These are phyloP conservation scores for Rhizopogon vinicolor DNA, from an alignment of 768 basidiomycete genomes.

Conservation along the genomic window DNA sequence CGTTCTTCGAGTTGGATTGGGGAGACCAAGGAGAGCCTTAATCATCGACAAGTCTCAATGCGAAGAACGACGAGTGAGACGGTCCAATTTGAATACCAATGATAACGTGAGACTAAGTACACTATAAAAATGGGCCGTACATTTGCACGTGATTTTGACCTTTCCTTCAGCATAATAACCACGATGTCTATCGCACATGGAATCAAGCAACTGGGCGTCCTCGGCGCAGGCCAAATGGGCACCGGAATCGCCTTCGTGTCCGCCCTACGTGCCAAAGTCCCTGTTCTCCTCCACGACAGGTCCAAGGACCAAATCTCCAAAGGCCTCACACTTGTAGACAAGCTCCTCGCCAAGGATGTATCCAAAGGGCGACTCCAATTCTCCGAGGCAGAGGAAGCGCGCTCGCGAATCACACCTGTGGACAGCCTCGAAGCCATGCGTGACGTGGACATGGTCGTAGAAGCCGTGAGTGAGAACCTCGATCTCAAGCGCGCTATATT, in stretches of 20 bases:
- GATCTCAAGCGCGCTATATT: slow-evolving; percentile 79
- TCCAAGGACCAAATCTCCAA: slow-evolving; percentile 69
- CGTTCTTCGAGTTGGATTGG: no score
- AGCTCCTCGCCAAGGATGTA: slow-evolving; percentile 85
- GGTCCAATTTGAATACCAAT: no score
- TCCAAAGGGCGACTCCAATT: slow-evolving; percentile 70
- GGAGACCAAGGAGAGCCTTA: no score
- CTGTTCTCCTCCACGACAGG: slow-evolving; percentile 81
- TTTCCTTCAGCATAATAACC: background rate
- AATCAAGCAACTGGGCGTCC: slow-evolving; percentile 69
- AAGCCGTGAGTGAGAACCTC: slow-evolving; percentile 89
- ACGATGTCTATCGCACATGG: slow-evolving; percentile 63
- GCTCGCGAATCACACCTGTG: slow-evolving; percentile 59
- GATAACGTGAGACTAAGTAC: no score
- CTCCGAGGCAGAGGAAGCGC: slow-evolving; percentile 69
- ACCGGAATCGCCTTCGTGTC: slow-evolving; percentile 89
- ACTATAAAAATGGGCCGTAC: no score
- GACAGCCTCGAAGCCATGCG: slow-evolving; percentile 56
- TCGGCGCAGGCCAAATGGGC: slow-evolving; percentile 88
- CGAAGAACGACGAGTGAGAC: no score
- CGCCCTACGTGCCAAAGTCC: slow-evolving; percentile 79
- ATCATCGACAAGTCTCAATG: no score
- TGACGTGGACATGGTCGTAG: slow-evolving; percentile 89
- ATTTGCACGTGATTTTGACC: slow-evolving; percentile 3
- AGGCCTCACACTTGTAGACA: slow-evolving; percentile 72